A percentile compares a stretch with the other conserved stretches of the same genome.
Evolutionary conservation across 2,329 filamentous ascomycete species (phyloP).

Genomic region (Calonectria multiphialidica): DNA sequence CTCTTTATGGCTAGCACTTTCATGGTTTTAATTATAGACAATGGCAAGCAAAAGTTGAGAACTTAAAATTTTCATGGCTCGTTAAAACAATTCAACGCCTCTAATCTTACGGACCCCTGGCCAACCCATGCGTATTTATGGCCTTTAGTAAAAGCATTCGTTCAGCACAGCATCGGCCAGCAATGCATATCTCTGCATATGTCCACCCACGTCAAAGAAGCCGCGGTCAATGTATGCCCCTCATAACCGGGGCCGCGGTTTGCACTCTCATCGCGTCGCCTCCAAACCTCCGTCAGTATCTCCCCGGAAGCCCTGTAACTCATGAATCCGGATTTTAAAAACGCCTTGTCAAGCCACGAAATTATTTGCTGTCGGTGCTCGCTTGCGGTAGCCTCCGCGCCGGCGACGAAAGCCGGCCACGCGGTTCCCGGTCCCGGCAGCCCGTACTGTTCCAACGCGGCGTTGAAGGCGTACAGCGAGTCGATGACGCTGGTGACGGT

Average conservation of each 20-base stretch:
- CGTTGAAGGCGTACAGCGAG: slow-evolving; percentile 33
- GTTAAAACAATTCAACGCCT: too few species aligned
- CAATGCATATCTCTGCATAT: slow-evolving; percentile 35
- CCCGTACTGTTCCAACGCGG: slow-evolving; percentile 31
- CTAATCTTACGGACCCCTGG: neutral
- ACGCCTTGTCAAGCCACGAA: slow-evolving; percentile 37
- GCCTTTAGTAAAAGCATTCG: neutral
- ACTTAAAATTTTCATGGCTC: neutral
- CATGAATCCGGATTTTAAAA: slow-evolving; percentile 34
- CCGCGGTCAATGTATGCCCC: slow-evolving; percentile 7
- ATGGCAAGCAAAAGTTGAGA: neutral
- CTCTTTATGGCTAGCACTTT: neutral
- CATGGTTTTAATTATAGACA: neutral
- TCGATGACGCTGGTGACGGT: slow-evolving; percentile 35
- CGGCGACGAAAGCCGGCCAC: slow-evolving; percentile 37
- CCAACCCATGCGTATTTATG: neutral
- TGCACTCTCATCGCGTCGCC: slow-evolving; percentile 31
- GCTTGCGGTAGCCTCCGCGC: slow-evolving; percentile 32
- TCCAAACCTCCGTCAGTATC: slow-evolving; percentile 35
- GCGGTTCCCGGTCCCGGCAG: slow-evolving; percentile 34
- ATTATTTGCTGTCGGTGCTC: slow-evolving; percentile 29
- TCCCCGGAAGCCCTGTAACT: slow-evolving; percentile 34
- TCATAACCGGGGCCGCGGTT: neutral
- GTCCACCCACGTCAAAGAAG: slow-evolving; percentile 40
- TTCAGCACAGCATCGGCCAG: slow-evolving; percentile 33